phyloP scores from a whole-genome alignment of 768 basidiomycete genomes.

The Rubroboletus satanas region DNA sequence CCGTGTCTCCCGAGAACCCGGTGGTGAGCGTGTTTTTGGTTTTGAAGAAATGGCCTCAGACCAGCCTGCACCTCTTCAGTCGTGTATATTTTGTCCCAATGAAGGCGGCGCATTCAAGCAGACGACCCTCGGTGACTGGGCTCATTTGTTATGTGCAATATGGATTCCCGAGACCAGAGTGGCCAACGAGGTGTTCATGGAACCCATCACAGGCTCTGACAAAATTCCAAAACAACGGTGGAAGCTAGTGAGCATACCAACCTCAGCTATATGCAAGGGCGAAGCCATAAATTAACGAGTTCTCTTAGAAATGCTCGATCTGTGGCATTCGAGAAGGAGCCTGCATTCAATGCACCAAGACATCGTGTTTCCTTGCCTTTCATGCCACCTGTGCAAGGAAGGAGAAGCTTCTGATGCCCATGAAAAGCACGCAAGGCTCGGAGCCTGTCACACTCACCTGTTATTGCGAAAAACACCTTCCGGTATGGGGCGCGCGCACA shows the following conservation, averaged over 20 bases:
- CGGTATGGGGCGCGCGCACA: constrained; percentile 47
- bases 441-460: constrained; percentile 72
- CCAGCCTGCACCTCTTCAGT: constrained; percentile 39
- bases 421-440: constrained; percentile 76
- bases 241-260: constrained; percentile 70
- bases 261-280: background rate
- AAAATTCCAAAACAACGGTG: constrained; percentile 85
- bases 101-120: constrained; percentile 99
- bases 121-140: constrained; percentile 89
- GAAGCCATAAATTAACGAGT: constrained; percentile 8
- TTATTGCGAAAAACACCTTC: constrained; percentile 88
- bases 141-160: constrained; percentile 93
- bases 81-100: constrained; percentile 92
- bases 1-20: constrained; percentile 93
- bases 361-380: constrained; percentile 88
- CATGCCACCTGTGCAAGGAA: constrained; percentile 93
- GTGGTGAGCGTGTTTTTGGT: constrained; percentile 56
- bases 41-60: background rate
- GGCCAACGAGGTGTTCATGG: constrained; percentile 96
- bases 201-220: constrained; percentile 89
- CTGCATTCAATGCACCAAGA: constrained; percentile 93
- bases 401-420: constrained; percentile 78
- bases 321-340: constrained; percentile 69
- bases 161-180: constrained; percentile 96
- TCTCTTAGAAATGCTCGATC: constrained; percentile 53